Percentiles rank a stretch among this genome's conserved stretches.
These are phyloP conservation scores for Colletotrichum phormii DNA, from an alignment of 2,329 filamentous ascomycete genomes.

Conservation along the genomic window DNA sequence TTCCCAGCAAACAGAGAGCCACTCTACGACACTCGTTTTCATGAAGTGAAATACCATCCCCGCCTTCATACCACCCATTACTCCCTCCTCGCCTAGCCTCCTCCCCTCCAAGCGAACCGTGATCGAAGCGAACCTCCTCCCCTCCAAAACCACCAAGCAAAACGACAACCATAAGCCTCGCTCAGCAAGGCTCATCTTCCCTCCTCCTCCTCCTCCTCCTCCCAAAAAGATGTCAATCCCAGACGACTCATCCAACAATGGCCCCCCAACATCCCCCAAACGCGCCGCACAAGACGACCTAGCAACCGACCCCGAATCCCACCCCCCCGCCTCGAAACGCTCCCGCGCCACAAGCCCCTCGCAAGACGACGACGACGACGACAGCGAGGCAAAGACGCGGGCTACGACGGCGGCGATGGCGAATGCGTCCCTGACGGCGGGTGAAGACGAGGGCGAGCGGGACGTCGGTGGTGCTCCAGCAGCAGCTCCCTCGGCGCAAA, in stretches of 20 bases:
- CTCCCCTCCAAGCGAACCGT: no score
- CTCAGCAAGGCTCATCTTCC: no score
- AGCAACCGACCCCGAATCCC: background rate
- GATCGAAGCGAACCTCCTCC: background rate
- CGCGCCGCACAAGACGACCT: conserved; percentile 13
- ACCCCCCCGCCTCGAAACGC: conserved; percentile 8
- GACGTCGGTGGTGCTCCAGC: no score
- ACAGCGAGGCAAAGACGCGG: conserved; percentile 3
- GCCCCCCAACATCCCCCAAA: conserved; percentile 17
- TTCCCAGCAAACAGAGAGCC: no score
- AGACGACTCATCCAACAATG: background rate
- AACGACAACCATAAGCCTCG: background rate
- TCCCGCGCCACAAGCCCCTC: conserved; percentile 20
- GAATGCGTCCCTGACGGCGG: background rate
- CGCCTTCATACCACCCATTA: no score
- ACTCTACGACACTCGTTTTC: no score
- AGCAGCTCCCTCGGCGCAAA: background rate
- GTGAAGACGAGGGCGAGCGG: background rate
- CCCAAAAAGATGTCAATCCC: background rate
- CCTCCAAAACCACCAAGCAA: background rate
- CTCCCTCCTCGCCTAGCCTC: no score
- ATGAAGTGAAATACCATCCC: no score
- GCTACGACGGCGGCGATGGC: conserved; percentile 17
- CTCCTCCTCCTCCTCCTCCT: background rate
- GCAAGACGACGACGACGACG: background rate